phyloP scores from a whole-genome alignment of 129 eudicot species.

The Logfia minima region DNA sequence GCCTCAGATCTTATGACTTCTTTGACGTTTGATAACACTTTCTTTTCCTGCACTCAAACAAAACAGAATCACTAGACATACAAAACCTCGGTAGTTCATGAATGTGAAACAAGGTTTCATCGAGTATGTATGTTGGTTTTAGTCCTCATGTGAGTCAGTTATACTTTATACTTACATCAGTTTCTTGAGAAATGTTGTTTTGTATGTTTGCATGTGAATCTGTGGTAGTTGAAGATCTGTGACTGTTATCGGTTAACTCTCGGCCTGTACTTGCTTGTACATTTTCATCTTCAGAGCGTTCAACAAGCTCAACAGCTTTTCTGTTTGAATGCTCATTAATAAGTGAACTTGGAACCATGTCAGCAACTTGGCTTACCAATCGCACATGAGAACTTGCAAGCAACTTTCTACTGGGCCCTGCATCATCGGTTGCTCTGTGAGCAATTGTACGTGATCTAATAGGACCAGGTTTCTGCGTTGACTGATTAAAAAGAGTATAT shows the following conservation, averaged over 20 bases:
- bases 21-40: slow-evolving; percentile 52
- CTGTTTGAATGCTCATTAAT: slow-evolving; percentile 10
- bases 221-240: slow-evolving; percentile 27
- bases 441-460: slow-evolving; percentile 26
- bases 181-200: slow-evolving; percentile 15
- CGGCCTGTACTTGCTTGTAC: background rate
- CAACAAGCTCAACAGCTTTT: slow-evolving; percentile 21
- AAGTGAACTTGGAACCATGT: slow-evolving; percentile 14
- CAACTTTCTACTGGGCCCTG: slow-evolving; percentile 21
- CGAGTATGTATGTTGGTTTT: background rate
- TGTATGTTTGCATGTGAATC: slow-evolving; percentile 7
- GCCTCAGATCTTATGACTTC: slow-evolving; percentile 55
- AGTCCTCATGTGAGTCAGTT: background rate
- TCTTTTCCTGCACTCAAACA: slow-evolving; percentile 55
- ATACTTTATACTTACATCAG: slow-evolving; percentile 28
- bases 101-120: background rate
- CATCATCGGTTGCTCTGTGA: slow-evolving; percentile 15
- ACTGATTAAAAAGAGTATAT: background rate
- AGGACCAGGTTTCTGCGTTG: slow-evolving; percentile 21
- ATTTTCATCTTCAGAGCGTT: slow-evolving; percentile 23
- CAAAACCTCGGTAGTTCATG: background rate
- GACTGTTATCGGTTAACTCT: slow-evolving; percentile 24
- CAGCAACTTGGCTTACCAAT: slow-evolving; percentile 25
- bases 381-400: slow-evolving; percentile 15
- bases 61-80: slow-evolving; percentile 10